These are phyloP conservation scores for Xanthoconium separans DNA, from an alignment of 1,284 basidiomycete genomes.

Conservation along the genomic window DNA sequence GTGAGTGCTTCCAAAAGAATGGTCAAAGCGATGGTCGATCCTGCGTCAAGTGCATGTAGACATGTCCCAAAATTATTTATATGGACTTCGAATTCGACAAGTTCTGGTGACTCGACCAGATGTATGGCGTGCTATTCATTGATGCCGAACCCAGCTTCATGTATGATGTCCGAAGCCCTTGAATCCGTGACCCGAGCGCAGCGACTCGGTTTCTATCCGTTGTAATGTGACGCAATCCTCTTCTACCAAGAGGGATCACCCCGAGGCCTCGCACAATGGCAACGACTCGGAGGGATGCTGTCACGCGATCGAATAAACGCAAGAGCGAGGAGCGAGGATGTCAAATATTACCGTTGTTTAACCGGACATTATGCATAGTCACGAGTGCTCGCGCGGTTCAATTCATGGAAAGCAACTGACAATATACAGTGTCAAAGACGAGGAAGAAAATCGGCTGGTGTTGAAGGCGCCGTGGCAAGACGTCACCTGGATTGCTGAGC, in stretches of 20 bases:
- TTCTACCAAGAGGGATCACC: constrained; percentile 2
- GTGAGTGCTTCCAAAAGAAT: no score
- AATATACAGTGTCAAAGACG: constrained; percentile 3
- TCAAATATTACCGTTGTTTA: neutral
- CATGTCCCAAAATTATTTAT: no score
- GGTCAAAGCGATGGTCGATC: no score
- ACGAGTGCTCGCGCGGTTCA: constrained; percentile 2
- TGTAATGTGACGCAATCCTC: fast-evolving
- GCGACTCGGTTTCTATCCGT: neutral
- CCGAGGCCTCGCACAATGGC: neutral
- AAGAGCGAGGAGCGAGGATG: neutral
- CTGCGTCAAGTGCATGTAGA: no score
- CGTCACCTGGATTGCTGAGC: neutral
- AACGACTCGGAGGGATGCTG: neutral
- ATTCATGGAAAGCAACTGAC: constrained; percentile 11
- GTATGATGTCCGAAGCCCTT: neutral
- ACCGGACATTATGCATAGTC: neutral
- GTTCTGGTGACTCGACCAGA: neutral
- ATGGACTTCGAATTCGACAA: neutral
- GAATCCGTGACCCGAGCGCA: neutral
- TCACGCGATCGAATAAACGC: neutral
- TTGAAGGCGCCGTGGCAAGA: constrained; percentile 13
- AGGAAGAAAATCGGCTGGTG: neutral
- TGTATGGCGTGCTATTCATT: no score
- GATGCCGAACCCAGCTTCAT: neutral